Evolutionary conservation across 495 filamentous ascomycete species (phyloP), one percentile per base, ranked within the genome.

Genomic region (Podospora tetraspora): DNA sequence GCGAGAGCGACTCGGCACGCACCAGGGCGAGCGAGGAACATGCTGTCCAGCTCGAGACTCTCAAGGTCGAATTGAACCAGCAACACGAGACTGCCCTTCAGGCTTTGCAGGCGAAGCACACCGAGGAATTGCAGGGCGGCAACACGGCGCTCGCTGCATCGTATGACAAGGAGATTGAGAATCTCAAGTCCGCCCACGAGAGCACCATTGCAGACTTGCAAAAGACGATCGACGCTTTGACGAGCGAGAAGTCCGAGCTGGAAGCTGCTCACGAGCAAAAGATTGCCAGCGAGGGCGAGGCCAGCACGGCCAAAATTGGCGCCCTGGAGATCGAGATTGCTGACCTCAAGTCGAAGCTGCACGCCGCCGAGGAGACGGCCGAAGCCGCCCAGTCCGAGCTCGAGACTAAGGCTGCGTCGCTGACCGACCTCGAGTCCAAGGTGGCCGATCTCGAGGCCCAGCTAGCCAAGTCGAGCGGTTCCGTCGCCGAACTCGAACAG

Each of bases 161-260:
- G 16, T 75, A 84, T 52, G 75, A 80, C 60, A 76, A 79, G 61
- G 75, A 71, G 8, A 72, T 82, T 8, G 70, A 77, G 24, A 77
- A 81, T 6, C 75, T 85, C 29, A 80, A 82, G 66, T 68, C 76
- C 22, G 75, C 74, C 32, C 78, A 85, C 61, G 81, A 82, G 63
- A 64, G 66, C 52, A 64, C 70, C 1, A 52, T 80, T 29, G 73
- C 74, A n/a, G 77, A 79, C 7, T 66, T 85, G 25, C 79, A 85
- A 70, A 77, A 76, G 70, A 78, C 80, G 72, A 69, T 84, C 9
- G 75, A 80, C 61, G 79, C 82, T 21, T 62, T 86, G 61, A 78
- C 74, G 8, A 73, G 73, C 0, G 74, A 77, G 8, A 75, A 74
- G 24, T 61, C 57, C 6, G 57, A 70, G 3, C 70, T 78, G 13